Base-by-base conservation (phyloP, 2,329 filamentous ascomycete genomes). In the Chaetomium globosum region DNA sequence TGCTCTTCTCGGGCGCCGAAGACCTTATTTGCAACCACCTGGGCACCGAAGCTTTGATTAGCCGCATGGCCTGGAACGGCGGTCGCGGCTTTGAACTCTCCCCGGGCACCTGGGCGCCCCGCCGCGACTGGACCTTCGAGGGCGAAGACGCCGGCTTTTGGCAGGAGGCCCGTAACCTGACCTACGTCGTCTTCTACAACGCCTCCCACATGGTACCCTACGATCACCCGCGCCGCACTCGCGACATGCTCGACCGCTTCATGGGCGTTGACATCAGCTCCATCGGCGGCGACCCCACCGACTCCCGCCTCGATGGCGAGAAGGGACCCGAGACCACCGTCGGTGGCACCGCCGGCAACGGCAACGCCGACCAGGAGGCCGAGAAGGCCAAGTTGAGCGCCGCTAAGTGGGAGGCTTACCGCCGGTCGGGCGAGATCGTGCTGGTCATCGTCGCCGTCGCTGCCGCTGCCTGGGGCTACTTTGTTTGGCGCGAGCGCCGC, bases 201-300 rank as follows among this genome's bases (percentile, higher is more conserved):
- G 88, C 92, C 19, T 96, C 91, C 58, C 95, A 99, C 78, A 99
- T 99, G 95, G 95, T 99, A 1, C 96, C 95, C 0, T 98, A 95
- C 74, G 94, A 99, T 77, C 91, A 90, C 72, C 89, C 94, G 1
- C 88, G 92, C 56, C 89, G 93, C 67, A 90, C 89, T 23, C 87
- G 94, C 67, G 95, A 98, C 76, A 99, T 99, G 95, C 87, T 99
- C 19, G 94, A 99, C 77, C 90, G 95, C 49, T 97, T 99, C 79
- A 92, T 98, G 85, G 87, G 87, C 57, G 92, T 99, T 49, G 93
- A 98, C 74, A 96, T 98, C 70, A 90, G 87, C 71, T 89, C 86
- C 73, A 96, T 97, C 70, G 94, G 94, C 65, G 93, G 92, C 59
- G 80, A 81, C 59, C 92, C 93, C 0, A 85, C 88, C 0, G 90